Evolutionary conservation across 2,329 filamentous ascomycete species (phyloP), one percentile per base, ranked within the genome.

Genomic region (Cyphellophora europaea): DNA sequence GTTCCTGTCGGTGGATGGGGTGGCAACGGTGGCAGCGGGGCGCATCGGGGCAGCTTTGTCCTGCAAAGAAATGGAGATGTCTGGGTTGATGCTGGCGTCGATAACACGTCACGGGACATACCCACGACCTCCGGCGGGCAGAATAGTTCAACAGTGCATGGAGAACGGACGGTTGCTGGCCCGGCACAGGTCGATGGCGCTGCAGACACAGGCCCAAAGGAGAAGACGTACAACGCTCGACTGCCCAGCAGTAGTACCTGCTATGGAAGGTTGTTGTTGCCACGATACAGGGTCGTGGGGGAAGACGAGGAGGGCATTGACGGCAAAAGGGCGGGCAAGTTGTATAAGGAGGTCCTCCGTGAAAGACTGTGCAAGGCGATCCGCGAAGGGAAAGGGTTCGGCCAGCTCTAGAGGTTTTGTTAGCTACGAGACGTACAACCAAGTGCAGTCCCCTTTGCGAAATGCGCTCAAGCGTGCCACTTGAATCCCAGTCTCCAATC

Each of bases 241-340:
- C 55, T 98, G 49, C 91, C 91, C 3, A 93, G 82, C 4, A 89
- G 85, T 42, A 81, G 87, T 51, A 98, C 91, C 0, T 98, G 91
- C 58, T 96, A 94, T 61, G 86, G 89, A 2, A 88, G 83, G 31
- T 61, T 98, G 30, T 62, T 93, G 45, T 58, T 98, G 42, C 91
- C 91, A 1, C 79, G 88, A 59, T 98, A 96, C 57, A 8, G 21
- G 8, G 21, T 25, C n/a, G 21, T n/a, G 8, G 21, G 21, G 21
- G 21, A 25, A n/a, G n/a, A n/a, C 8, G 21, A 25, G 21, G 21
- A 25, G 21, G 21, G 21, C 8, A 25, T 8, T 8, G 21, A 25
- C 8, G 21, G 21, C 21, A 25, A n/a, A n/a, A n/a, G n/a, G n/a
- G 21, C 8, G 21, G n/a, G 21, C n/a, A 8, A 8, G 21, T 69